phyloP scores from a whole-genome alignment of 768 basidiomycete species.

The Trametes maxima region DNA sequence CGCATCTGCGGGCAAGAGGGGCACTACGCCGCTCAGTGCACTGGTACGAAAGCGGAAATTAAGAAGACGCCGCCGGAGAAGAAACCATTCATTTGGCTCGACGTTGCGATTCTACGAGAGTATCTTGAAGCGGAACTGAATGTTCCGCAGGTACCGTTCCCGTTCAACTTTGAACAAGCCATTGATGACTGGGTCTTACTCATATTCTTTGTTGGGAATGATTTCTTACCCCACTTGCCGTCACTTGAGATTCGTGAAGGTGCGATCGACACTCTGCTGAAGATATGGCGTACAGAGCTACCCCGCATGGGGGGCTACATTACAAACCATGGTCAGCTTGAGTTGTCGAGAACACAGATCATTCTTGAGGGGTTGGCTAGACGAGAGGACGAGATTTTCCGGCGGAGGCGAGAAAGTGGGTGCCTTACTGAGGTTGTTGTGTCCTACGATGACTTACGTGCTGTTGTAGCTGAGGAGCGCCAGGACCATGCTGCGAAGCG shows the following conservation, averaged over 20 bases:
- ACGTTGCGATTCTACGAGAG: slow-evolving; percentile 93
- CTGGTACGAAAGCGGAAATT: slow-evolving; percentile 70
- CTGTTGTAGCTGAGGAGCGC: slow-evolving; percentile 78
- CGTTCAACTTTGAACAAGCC: slow-evolving; percentile 92
- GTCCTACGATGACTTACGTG: not conserved
- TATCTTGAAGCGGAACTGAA: slow-evolving; percentile 97
- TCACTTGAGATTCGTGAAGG: slow-evolving; percentile 99
- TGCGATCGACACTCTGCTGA: slow-evolving; percentile 94
- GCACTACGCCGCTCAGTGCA: slow-evolving; percentile 95
- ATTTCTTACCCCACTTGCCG: slow-evolving; percentile 97
- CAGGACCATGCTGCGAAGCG: slow-evolving; percentile 92
- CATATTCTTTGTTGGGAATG: slow-evolving; percentile 99
- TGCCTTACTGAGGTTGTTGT: slow-evolving; percentile 2
- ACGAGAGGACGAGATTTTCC: slow-evolving; percentile 95
- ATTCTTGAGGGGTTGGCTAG: slow-evolving; percentile 95
- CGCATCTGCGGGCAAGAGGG: slow-evolving; percentile 94
- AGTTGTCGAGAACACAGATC: slow-evolving; percentile 84
- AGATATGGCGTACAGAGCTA: slow-evolving; percentile 93
- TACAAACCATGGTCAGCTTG: slow-evolving; percentile 89
- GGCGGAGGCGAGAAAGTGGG: slow-evolving; percentile 85
- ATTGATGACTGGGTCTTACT: slow-evolving; percentile 99
- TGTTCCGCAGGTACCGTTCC: slow-evolving; percentile 73
- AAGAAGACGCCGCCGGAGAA: slow-evolving; percentile 71
- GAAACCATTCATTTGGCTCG: slow-evolving; percentile 99
- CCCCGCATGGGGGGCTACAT: slow-evolving; percentile 97